Base-by-base conservation (phyloP, 202 grass and related monocot species). In the Dendrocalamus latiflorus region DNA sequence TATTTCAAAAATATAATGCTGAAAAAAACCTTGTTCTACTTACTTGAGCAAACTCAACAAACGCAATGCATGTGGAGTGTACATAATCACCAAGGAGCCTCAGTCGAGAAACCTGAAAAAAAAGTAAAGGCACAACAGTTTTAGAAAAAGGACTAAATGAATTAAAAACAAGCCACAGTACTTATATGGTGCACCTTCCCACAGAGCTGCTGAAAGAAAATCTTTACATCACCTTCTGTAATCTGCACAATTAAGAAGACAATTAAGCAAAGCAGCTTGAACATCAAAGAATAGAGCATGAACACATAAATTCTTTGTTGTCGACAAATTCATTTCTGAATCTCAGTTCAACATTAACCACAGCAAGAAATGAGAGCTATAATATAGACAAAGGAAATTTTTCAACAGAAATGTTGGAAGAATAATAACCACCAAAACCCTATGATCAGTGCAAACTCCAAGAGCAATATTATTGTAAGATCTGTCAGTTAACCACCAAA, bases 71-170 rank as follows among this genome's bases (percentile, higher is more conserved):
- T 44, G 89, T 93, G 50, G 87, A 91, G 76, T 97, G 94, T 58
- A 97, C 86, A 66, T 85, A 91, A 87, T 97, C 94, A 68, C 91
- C 91, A 90, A 97, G 91, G 45, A 97, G 89, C 85, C 94, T 97
- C 87, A 97, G 75, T 3, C 82, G 91, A 88, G 94, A 93, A 81
- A 97, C 94, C 94, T 97, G 74, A 63, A 73, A 50, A 50, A n/a
- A 75, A 38, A 73, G 13, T 18, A 3, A 64, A 75, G 28, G 72
- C 49, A 39, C 12, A 67, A 56, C 20, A 20, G 33, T 47, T 64
- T 34, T 12, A 82, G 26, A 58, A 69, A 49, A 81, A 2, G 54
- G 78, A 70, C 51, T 39, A 39, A 68, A 75, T 57, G 25, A 51
- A 50, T 12, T 21, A 42, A 18, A 65, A 82, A 71, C 20, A 33